Conservation (phyloP, 345 rosid genomes). For the Salix caprea region DNA sequence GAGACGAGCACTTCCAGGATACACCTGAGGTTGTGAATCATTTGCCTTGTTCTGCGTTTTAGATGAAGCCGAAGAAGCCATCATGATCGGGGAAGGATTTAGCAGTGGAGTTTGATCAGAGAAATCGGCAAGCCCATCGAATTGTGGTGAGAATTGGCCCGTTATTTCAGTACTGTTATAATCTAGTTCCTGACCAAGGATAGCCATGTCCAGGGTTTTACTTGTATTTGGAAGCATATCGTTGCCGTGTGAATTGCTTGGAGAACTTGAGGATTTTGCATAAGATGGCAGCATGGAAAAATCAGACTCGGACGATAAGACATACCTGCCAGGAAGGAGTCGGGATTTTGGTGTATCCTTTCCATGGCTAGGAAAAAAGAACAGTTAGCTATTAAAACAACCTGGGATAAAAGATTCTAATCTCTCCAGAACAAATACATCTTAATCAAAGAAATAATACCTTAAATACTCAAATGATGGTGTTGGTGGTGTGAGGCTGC, state of each 20-base stretch:
- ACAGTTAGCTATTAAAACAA: slow-evolving; percentile 1
- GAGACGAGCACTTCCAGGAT: slow-evolving; percentile 26
- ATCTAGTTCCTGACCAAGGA: slow-evolving; percentile 19
- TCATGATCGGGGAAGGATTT: slow-evolving; percentile 16
- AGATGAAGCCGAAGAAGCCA: slow-evolving; percentile 32
- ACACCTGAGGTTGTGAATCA: slow-evolving; percentile 21
- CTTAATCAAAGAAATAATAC: slow-evolving; percentile 24
- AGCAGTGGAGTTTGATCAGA: slow-evolving; percentile 29
- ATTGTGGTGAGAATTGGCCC: slow-evolving; percentile 26
- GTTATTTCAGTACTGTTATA: slow-evolving; percentile 22
- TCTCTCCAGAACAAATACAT: background rate
- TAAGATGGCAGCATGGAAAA: slow-evolving; percentile 24
- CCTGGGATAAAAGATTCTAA: background rate
- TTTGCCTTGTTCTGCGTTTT: slow-evolving; percentile 28
- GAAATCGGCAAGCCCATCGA: slow-evolving; percentile 24
- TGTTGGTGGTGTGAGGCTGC: slow-evolving; percentile 38
- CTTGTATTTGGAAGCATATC: slow-evolving; percentile 24
- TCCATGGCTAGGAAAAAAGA: slow-evolving; percentile 30
- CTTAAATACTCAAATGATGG: slow-evolving; percentile 44
- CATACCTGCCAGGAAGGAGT: slow-evolving; percentile 22
- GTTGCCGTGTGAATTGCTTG: slow-evolving; percentile 22
- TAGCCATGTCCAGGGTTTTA: slow-evolving; percentile 15
- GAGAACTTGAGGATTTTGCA: slow-evolving; percentile 23
- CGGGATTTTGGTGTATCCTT: slow-evolving; percentile 36
- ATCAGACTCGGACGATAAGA: slow-evolving; percentile 35